Evolutionary conservation across 2,329 filamentous ascomycete genomes (phyloP), one percentile per base, ranked within the genome.

Genomic region (Colletotrichum horii): DNA sequence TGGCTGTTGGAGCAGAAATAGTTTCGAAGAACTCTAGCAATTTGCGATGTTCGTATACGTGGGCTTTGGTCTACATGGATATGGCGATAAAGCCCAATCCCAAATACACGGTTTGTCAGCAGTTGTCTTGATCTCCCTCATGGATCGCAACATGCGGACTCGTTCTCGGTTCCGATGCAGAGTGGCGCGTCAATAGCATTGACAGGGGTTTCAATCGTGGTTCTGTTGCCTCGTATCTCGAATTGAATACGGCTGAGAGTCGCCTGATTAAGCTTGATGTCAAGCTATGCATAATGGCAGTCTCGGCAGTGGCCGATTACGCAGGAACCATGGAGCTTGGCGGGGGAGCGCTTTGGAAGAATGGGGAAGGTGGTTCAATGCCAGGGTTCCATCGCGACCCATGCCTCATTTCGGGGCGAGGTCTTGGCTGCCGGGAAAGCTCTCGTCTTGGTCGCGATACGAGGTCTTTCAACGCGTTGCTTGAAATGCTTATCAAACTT

Each of bases 1-100:
- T 77, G 75, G 75, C 72, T 77, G 4, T 16, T 75, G 9, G 72
- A 68, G 16, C 55, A 73, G 12, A 58, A 72, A 8, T 66, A 74
- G 30, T 1, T 14, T 22, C 4, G 5, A 58, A 26, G 16, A 30
- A 58, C 12, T 11, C 16, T 11, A 55, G 22, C 24, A 55, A 8
- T 5, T 24, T 55, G n/a, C n/a, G 5, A 38, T 9, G 2, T 4
- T 6, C 19, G 19, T 43, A n/a, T n/a, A 19, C 19, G 16, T 19
- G 2, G 19, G 38, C 8, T n/a, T n/a, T 43, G 19, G 19, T n/a
- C 38, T 43, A 43, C 19, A n/a, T 3, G 38, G 11, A 48, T 48
- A 22, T 4, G 43, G 43, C 9, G 11, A 48, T 48, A 48, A 48
- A 48, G 43, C 38, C 38, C 38, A n/a, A 15, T 43, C 38, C 11